Conservation (phyloP, 2,329 filamentous ascomycete genomes). For the Trichophyton simii region DNA sequence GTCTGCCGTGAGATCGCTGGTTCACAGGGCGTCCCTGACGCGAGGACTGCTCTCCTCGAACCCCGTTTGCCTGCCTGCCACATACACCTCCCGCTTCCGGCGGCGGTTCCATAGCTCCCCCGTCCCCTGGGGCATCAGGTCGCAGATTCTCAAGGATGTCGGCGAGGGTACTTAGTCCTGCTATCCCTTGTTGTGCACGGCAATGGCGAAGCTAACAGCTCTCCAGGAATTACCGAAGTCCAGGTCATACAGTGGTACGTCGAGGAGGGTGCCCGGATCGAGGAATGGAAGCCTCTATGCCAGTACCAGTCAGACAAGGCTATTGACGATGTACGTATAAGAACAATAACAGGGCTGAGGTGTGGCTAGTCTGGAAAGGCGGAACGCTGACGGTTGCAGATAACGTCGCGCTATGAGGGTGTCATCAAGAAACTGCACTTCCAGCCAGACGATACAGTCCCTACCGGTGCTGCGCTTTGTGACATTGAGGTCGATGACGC, state of each 20-base stretch:
- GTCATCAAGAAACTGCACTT: constrained; percentile 95
- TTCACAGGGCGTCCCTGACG: constrained; percentile 21
- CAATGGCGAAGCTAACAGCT: constrained; percentile 12
- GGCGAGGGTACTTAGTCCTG: constrained; percentile 26
- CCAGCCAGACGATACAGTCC: constrained; percentile 89
- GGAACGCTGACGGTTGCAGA: constrained; percentile 45
- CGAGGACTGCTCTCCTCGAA: constrained; percentile 18
- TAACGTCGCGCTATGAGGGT: constrained; percentile 88
- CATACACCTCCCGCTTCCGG: constrained; percentile 12
- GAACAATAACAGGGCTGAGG: too few species aligned
- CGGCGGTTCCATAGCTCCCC: constrained; percentile 27
- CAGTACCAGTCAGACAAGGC: constrained; percentile 99
- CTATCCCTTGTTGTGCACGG: too few species aligned
- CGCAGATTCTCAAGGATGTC: constrained; percentile 33
- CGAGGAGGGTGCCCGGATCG: constrained; percentile 82
- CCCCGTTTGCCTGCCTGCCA: constrained; percentile 1
- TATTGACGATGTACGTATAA: constrained; percentile 41
- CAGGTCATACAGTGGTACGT: constrained; percentile 99
- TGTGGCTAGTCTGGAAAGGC: background rate
- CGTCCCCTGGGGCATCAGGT: constrained; percentile 25
- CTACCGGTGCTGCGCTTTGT: constrained; percentile 78
- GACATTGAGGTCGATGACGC: constrained; percentile 87
- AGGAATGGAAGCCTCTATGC: constrained; percentile 95
- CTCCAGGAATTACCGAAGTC: constrained; percentile 86
- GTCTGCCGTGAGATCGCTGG: constrained; percentile 15